phyloP scores from a whole-genome alignment of 805 yeast genomes.

The Sugiyamaella americana region DNA sequence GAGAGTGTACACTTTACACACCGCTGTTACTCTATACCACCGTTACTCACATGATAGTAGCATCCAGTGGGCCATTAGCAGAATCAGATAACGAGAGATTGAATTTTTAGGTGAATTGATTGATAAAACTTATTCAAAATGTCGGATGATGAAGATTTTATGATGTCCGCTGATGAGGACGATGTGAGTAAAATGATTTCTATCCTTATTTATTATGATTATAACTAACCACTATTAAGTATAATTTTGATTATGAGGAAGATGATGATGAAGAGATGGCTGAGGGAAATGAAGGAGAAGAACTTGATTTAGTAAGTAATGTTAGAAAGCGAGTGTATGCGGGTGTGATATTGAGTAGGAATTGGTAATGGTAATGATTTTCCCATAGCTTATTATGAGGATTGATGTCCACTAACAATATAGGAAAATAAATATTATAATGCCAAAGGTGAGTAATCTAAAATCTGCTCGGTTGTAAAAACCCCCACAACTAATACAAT shows the following conservation, averaged over 20 bases:
- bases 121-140: too few relatives aligned
- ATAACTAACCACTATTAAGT: slow-evolving; percentile 17
- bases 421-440: slow-evolving; percentile 34
- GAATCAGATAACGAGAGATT: too few relatives aligned
- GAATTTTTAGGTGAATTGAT: too few relatives aligned
- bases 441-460: slow-evolving; percentile 27
- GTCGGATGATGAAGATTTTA: slow-evolving; percentile 36
- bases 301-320: slow-evolving; percentile 17
- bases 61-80: too few relatives aligned
- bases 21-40: too few relatives aligned
- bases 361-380: too few relatives aligned
- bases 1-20: too few relatives aligned
- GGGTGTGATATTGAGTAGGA: background rate
- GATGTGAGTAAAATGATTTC: slow-evolving; percentile 20
- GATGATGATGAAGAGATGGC: slow-evolving; percentile 31
- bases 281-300: slow-evolving; percentile 14
- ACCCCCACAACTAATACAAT: background rate
- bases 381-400: too few relatives aligned
- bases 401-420: too few relatives aligned
- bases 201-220: background rate
- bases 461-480: background rate
- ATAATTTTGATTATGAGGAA: slow-evolving; percentile 35
- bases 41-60: too few relatives aligned
- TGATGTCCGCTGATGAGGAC: slow-evolving; percentile 36
- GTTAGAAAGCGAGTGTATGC: background rate